Evolutionary conservation across 164 flowering plant species (phyloP), one percentile per base, ranked within the genome.

Genomic region (Liquidambar formosana): DNA sequence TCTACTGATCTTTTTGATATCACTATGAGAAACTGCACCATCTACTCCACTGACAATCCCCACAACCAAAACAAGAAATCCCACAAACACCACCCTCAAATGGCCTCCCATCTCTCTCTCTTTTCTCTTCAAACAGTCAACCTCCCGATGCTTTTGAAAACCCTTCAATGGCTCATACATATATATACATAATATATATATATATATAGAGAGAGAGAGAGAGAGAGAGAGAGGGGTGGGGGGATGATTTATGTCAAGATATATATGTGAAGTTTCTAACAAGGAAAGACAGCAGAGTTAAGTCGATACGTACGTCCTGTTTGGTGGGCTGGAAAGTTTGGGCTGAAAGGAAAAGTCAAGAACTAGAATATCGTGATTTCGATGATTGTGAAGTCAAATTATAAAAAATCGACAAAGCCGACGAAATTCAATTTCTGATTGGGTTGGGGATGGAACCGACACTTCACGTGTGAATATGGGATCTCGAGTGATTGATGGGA

Each of bases 1-100:
- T 28, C 22, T 60, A 9, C 19, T 46, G n/a, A 87, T 75, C 52
- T 43, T 58, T 47, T 16, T 61, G 64, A 69, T n/a, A 0, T 25
- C 51, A 10, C 4, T 59, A n/a, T 10, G 14, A 45, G 71, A 44
- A 53, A 72, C 45, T 48, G 63, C 77, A 54, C 73, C 67, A 38
- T 73, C 21, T n/a, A 62, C 72, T 59, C 46, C 28, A 54, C 26
- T 15, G 3, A 23, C 33, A 1, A 28, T 15, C 19, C 38, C 43
- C 47, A 26, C 28, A 47, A 62, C 45, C 52, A 61, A 15, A 33
- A 62, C 62, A 15, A n/a, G 26, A 10, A 47, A 33, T 8, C 65
- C 49, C 19, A 45, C 23, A 16, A 66, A 66, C 47, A 45, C 27
- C 18, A 22, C 27, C 41, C 16, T 51, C 65, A 19, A 25, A 4